These are phyloP conservation scores for Trifolium pratense DNA, from an alignment of 306 rosid species.

Conservation along the genomic window DNA sequence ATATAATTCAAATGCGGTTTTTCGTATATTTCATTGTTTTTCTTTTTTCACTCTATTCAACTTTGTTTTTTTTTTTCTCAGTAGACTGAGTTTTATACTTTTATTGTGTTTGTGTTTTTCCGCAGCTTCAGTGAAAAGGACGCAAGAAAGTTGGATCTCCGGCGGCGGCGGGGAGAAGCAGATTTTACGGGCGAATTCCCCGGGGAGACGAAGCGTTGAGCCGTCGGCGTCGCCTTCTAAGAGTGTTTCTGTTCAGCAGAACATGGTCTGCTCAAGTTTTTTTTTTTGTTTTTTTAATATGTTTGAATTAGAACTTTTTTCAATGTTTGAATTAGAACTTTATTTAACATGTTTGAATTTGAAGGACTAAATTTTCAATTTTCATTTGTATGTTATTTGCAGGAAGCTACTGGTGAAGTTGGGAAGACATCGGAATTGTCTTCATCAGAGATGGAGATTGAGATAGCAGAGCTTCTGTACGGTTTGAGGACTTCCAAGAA, in stretches of 20 bases:
- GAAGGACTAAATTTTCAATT: constrained; percentile 18
- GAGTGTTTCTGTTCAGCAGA: constrained; percentile 49
- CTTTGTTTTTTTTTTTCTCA: not conserved
- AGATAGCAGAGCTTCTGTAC: constrained; percentile 80
- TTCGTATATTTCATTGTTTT: not conserved
- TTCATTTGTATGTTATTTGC: constrained; percentile 40
- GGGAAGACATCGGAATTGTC: constrained; percentile 45
- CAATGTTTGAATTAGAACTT: not conserved
- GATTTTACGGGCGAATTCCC: constrained; percentile 35
- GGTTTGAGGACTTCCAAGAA: constrained; percentile 57
- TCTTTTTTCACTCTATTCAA: not conserved
- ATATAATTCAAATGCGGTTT: not conserved
- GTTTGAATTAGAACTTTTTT: not conserved
- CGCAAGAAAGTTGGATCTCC: constrained; percentile 53
- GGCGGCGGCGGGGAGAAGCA: constrained; percentile 49
- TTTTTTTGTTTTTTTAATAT: not conserved
- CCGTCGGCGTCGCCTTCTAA: constrained; percentile 48
- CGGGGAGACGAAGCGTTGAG: constrained; percentile 48
- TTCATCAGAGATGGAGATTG: constrained; percentile 63
- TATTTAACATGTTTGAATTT: too few species aligned
- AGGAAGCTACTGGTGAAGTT: constrained; percentile 53
- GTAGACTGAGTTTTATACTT: not conserved
- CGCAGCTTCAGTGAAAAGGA: constrained; percentile 65
- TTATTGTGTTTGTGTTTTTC: constrained; percentile 13
- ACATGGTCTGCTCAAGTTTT: constrained; percentile 49